A percentile compares a stretch with the other conserved stretches of the same genome.
phyloP scores from a whole-genome alignment of 129 eudicot species.

The Lactuca sativa region DNA sequence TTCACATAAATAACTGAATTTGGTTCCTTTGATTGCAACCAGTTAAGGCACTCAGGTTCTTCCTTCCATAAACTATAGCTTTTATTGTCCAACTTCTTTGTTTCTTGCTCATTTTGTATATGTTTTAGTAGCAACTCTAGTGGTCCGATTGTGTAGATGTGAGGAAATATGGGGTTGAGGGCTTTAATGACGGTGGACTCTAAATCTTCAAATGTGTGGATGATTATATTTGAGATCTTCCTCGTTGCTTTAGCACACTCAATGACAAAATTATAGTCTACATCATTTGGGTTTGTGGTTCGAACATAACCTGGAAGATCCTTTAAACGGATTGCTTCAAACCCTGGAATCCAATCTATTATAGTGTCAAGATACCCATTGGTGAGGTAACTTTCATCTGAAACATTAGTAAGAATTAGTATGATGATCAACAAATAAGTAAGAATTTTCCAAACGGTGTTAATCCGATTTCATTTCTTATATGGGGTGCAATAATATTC shows the following conservation, averaged over 20 bases:
- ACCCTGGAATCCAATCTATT: no score
- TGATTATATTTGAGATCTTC: no score
- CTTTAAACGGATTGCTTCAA: no score
- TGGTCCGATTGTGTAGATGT: not conserved
- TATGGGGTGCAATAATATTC: no score
- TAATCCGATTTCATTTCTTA: no score
- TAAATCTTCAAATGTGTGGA: not conserved
- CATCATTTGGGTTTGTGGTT: not conserved
- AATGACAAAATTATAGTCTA: no score
- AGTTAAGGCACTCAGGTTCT: constrained; percentile 1
- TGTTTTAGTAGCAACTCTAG: not conserved
- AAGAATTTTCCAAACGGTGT: no score
- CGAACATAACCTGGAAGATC: not conserved
- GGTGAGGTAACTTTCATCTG: not conserved
- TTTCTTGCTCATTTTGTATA: not conserved
- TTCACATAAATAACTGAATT: not conserved
- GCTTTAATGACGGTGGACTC: not conserved
- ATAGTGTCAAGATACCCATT: no score
- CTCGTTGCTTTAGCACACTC: no score
- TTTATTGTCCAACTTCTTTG: not conserved
- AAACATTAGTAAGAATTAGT: no score
- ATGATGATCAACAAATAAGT: no score
- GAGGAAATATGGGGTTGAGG: not conserved
- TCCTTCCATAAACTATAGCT: constrained; percentile 17
- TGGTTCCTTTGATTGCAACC: not conserved